These are phyloP conservation scores for Punctularia strigosozonata DNA, from an alignment of 768 basidiomycete genomes.

Conservation along the genomic window DNA sequence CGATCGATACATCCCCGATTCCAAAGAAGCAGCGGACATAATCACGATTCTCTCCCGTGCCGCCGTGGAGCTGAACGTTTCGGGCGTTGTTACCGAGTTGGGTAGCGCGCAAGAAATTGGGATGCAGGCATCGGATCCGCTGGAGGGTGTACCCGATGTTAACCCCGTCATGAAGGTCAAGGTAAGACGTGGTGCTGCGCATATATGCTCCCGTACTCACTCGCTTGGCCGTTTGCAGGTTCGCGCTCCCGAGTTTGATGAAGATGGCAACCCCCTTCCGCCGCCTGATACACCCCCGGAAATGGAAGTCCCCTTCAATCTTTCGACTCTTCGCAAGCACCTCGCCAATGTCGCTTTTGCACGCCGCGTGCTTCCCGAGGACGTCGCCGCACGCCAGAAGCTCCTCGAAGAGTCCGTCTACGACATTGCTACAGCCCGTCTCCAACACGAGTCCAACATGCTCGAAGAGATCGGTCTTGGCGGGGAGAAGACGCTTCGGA, in stretches of 20 bases:
- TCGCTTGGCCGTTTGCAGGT: slow-evolving; percentile 2
- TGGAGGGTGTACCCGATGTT: slow-evolving; percentile 46
- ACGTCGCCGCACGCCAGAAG: slow-evolving; percentile 65
- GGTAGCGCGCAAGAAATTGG: slow-evolving; percentile 41
- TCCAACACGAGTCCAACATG: slow-evolving; percentile 48
- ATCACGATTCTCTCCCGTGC: slow-evolving; percentile 46
- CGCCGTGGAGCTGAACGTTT: slow-evolving; percentile 43
- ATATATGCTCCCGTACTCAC: too few relatives aligned
- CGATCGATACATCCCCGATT: slow-evolving; percentile 40
- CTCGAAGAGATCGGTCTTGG: slow-evolving; percentile 49
- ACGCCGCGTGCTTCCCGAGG: slow-evolving; percentile 50
- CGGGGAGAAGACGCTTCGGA: slow-evolving; percentile 23
- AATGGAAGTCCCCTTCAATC: slow-evolving; percentile 58
- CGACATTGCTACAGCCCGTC: slow-evolving; percentile 65
- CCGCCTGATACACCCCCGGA: slow-evolving; percentile 9
- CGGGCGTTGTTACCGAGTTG: slow-evolving; percentile 41
- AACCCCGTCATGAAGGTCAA: slow-evolving; percentile 41
- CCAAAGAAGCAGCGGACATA: slow-evolving; percentile 42
- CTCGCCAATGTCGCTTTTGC: slow-evolving; percentile 53
- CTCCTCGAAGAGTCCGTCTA: slow-evolving; percentile 79
- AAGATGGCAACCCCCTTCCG: too few relatives aligned
- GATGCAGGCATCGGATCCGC: slow-evolving; percentile 25
- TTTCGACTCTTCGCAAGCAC: slow-evolving; percentile 58
- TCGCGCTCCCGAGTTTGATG: slow-evolving; percentile 9
- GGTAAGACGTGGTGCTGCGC: too few relatives aligned